Percentiles rank a stretch among this genome's conserved stretches.
Conservation (phyloP, 495 filamentous ascomycete species). For the Xylaria bambusicola region DNA sequence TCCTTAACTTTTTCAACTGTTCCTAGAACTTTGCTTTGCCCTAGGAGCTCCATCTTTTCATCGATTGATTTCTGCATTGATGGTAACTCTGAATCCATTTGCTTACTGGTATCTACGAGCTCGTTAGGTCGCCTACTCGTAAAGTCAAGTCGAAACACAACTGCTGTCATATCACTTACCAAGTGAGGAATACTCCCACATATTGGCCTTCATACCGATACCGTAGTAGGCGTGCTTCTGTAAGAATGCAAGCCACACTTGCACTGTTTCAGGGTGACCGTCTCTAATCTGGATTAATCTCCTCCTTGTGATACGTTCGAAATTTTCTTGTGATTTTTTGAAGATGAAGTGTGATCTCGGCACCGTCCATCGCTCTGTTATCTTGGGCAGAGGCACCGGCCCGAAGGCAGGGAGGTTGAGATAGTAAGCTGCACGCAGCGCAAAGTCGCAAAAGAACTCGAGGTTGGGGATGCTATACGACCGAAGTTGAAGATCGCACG, state of each 20-base stretch:
- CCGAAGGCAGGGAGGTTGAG: conserved; percentile 83
- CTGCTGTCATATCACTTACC: conserved; percentile 45
- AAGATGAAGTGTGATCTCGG: conserved; percentile 85
- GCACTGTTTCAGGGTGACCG: conserved; percentile 83
- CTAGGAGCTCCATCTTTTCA: conserved; percentile 65
- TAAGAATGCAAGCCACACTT: conserved; percentile 88
- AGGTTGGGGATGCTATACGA: conserved; percentile 90
- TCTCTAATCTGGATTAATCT: conserved; percentile 92
- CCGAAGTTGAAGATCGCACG: conserved; percentile 88
- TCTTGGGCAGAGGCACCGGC: conserved; percentile 84
- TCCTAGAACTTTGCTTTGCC: conserved; percentile 52
- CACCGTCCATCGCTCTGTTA: conserved; percentile 91
- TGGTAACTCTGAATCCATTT: conserved; percentile 61
- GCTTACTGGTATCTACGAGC: conserved; percentile 62
- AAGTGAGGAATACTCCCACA: conserved; percentile 81
- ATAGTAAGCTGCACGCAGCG: conserved; percentile 92
- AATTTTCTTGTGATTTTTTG: conserved; percentile 98
- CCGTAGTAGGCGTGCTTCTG: conserved; percentile 90
- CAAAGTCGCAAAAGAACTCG: conserved; percentile 94
- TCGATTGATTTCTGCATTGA: conserved; percentile 62
- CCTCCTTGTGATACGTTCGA: conserved; percentile 84
- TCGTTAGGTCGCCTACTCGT: conserved; percentile 15
- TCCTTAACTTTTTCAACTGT: conserved; percentile 58
- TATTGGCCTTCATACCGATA: conserved; percentile 97
- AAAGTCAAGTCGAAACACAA: background rate